Evolutionary conservation across 2,329 filamentous ascomycete genomes (phyloP).

Genomic region (Colletotrichum trifolii): DNA sequence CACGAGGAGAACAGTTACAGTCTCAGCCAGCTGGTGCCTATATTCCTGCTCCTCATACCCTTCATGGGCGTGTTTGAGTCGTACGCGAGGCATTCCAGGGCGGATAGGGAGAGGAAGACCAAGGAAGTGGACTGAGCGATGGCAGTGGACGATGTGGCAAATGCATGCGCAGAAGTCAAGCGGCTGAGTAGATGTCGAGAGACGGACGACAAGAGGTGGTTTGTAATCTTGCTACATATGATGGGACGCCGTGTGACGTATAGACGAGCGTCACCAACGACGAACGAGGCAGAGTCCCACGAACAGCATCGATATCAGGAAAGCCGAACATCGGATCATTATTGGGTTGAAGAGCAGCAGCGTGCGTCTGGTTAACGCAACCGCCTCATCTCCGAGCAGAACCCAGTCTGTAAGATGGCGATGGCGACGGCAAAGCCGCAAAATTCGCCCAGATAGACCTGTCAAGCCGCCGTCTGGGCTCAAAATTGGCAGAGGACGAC

Average conservation of each 20-base stretch:
- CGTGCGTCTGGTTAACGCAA: background rate
- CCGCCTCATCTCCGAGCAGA: no score
- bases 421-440: background rate
- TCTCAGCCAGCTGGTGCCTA: constrained; percentile 38
- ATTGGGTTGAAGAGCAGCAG: background rate
- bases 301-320: background rate
- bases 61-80: constrained; percentile 37
- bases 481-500: background rate
- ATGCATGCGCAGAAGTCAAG: no score
- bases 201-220: no score
- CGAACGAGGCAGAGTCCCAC: background rate
- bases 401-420: background rate
- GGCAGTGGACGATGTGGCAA: no score
- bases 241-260: constrained; percentile 8
- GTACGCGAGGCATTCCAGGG: constrained; percentile 17
- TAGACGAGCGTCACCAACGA: no score
- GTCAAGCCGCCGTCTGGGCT: constrained; percentile 9
- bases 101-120: background rate
- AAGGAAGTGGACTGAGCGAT: constrained; percentile 6
- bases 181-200: no score
- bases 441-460: background rate
- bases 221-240: no score
- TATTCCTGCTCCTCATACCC: constrained; percentile 36
- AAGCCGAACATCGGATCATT: constrained; percentile 31
- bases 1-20: constrained; percentile 32